Evolutionary conservation across 116 monocot genomes (phyloP), one percentile per base, ranked within the genome.

Genomic region (Dioscorea cayenensis): DNA sequence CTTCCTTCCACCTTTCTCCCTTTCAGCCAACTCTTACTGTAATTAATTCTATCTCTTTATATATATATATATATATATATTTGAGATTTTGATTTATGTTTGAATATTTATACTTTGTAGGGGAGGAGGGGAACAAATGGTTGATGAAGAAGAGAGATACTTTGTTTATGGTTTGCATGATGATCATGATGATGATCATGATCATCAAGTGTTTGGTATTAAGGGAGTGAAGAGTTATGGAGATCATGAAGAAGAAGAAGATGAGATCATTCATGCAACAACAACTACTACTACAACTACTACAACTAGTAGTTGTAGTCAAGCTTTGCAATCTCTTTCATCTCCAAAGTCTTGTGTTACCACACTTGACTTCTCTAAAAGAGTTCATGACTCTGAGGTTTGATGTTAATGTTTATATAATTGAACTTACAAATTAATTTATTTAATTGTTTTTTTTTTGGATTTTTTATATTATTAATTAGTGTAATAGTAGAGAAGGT

Each of bases 261-360:
- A 79, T 36, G 86, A 91, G 63, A 78, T 78, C 38, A 38, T 38
- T 49, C 85, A 76, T 28, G 72, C 52, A 65, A 14, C 75, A 18
- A 78, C 25, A 25, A 25, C 25, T 0, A 25, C 25, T 25, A 25
- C 25, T 0, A 25, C 25, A 0, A 25, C 25, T 25, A 25, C 25
- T 0, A 1, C 25, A 25, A 25, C 25, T 25, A 25, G 70, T 9
- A 6, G 38, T 38, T 38, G 38, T 64, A 80, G 70, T 69, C 80
- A 80, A 59, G 69, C 75, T 50, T 72, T 85, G 43, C 43, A 43
- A 12, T 77, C 73, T 32, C 73, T 65, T 66, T 83, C 90, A 13
- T 85, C 93, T 58, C 87, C 87, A 16, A 78, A 73, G 35, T 90
- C 90, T 21, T 90, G 85, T 68, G 67, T 90, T 22, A 90, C 90